These are phyloP conservation scores for Aspergillus arachidicola DNA, from an alignment of 2,329 filamentous ascomycete genomes.

Conservation along the genomic window DNA sequence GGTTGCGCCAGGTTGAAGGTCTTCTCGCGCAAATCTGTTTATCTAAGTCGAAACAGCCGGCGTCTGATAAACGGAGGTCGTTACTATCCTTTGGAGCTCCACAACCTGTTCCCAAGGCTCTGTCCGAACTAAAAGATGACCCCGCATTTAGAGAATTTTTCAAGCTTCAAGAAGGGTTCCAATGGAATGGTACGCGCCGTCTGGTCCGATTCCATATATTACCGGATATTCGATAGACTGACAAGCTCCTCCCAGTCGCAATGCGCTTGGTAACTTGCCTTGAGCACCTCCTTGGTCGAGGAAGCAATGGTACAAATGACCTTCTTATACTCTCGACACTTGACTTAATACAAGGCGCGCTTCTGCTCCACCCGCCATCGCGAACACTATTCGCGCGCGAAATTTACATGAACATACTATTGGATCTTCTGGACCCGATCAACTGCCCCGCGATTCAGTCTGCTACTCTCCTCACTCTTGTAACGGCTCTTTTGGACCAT, in stretches of 20 bases:
- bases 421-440: constrained; percentile 89
- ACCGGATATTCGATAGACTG: constrained; percentile 1
- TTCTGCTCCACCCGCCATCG: constrained; percentile 88
- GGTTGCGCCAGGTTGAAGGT: constrained; percentile 89
- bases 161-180: constrained; percentile 93
- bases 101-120: constrained; percentile 59
- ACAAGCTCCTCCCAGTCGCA: constrained; percentile 59
- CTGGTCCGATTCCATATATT: neutral
- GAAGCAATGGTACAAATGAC: constrained; percentile 80
- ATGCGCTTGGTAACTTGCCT: constrained; percentile 82
- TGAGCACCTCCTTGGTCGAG: constrained; percentile 81
- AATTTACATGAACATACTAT: constrained; percentile 93
- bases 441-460: constrained; percentile 93
- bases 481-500: constrained; percentile 82
- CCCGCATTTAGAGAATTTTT: constrained; percentile 95
- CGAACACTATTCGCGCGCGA: constrained; percentile 84
- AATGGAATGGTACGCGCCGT: constrained; percentile 74
- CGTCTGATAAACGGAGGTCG: constrained; percentile 46
- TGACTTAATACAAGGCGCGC: constrained; percentile 82
- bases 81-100: constrained; percentile 42
- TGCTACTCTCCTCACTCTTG: constrained; percentile 83
- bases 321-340: constrained; percentile 84
- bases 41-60: constrained; percentile 51
- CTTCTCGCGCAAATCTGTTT: constrained; percentile 94
- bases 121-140: constrained; percentile 74